A percentile compares a stretch with the other conserved stretches of the same genome.
Conservation (phyloP, 352 stramenopile species). For the Globisporangium rhizosaccharum region DNA sequence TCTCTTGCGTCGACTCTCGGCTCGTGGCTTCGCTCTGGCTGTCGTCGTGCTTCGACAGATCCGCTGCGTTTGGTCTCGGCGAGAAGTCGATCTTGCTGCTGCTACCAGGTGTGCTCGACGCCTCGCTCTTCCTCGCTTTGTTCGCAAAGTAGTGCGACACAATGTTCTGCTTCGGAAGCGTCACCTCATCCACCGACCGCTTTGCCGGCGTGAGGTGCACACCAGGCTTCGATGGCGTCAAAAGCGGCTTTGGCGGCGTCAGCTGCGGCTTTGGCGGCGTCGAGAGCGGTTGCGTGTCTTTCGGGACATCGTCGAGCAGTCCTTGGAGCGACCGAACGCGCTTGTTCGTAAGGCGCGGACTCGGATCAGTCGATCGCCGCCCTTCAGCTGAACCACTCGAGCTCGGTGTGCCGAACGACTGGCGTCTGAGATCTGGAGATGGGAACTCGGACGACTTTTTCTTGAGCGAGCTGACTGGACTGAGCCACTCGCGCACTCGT, state of each 20-base stretch:
- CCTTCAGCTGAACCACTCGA: slow-evolving; percentile 13
- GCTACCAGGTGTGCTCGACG: neutral
- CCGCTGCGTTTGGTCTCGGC: neutral
- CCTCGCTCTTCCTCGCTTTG: slow-evolving; percentile 12
- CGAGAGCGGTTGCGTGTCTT: slow-evolving; percentile 19
- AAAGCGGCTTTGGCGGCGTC: slow-evolving; percentile 5
- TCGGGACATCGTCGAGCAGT: slow-evolving; percentile 64
- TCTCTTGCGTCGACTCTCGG: slow-evolving; percentile 14
- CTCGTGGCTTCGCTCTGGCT: slow-evolving; percentile 4
- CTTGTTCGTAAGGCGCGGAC: slow-evolving; percentile 41
- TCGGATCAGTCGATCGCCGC: slow-evolving; percentile 10
- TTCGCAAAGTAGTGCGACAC: slow-evolving; percentile 45
- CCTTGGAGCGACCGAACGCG: slow-evolving; percentile 72
- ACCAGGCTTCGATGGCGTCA: slow-evolving; percentile 3
- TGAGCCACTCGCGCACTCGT: slow-evolving; percentile 59
- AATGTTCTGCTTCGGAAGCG: slow-evolving; percentile 17
- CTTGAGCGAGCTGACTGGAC: slow-evolving; percentile 40
- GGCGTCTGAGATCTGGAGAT: slow-evolving; percentile 26
- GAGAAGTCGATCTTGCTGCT: neutral
- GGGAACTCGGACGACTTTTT: slow-evolving; percentile 16
- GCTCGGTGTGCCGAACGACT: slow-evolving; percentile 13
- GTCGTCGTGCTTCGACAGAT: slow-evolving; percentile 4
- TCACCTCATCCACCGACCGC: neutral
- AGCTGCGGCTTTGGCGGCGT: slow-evolving; percentile 12
- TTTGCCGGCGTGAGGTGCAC: slow-evolving; percentile 2